Base-by-base conservation (phyloP, 106 monocot genomes). In the Platanthera zijinensis region DNA sequence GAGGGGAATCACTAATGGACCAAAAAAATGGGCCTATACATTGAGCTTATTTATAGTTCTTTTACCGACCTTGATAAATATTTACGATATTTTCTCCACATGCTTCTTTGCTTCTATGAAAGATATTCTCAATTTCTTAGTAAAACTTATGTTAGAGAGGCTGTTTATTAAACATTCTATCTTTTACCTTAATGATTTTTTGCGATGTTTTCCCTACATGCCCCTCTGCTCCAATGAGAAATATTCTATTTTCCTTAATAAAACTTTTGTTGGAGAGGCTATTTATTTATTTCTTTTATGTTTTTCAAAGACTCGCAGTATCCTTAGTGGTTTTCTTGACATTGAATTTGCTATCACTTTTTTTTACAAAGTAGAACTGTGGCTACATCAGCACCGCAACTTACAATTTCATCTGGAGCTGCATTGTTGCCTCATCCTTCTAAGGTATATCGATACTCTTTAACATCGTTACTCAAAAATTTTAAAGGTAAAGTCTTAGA, bases 341-440 rank as follows among this genome's bases (percentile, higher is more conserved):
- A 57, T 57, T 57, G 57, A 57, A 57, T 57, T 57, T n/a, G n/a
- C 18, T 17, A 57, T 17, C 15, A 32, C 19, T 57, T 22, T 48
- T 61, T 75, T 69, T 50, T 82, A 47, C 82, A 48, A 72, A 70
- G 19, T 74, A 92, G 92, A 76, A 71, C 39, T 56, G 28, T 28
- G 57, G 49, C 75, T 22, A 48, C 77, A 7, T 66, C 76, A 70
- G 48, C 25, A 79, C 73, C 81, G 59, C 79, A 50, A 48, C 76
- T 87, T 64, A 81, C 48, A 51, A 85, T 95, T 50, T 87, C 87
- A 76, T 95, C 92, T 67, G 92, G 95, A 77, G 92, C 83, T 73
- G 83, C 95, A 62, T 78, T 95, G 75, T 76, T 95, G 71, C 92
- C 95, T 62, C 95, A 95, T 88, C 95, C 95, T 81, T 87, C 95